phyloP scores from a whole-genome alignment of 768 basidiomycete species.

The Leucosporidium scottii region DNA sequence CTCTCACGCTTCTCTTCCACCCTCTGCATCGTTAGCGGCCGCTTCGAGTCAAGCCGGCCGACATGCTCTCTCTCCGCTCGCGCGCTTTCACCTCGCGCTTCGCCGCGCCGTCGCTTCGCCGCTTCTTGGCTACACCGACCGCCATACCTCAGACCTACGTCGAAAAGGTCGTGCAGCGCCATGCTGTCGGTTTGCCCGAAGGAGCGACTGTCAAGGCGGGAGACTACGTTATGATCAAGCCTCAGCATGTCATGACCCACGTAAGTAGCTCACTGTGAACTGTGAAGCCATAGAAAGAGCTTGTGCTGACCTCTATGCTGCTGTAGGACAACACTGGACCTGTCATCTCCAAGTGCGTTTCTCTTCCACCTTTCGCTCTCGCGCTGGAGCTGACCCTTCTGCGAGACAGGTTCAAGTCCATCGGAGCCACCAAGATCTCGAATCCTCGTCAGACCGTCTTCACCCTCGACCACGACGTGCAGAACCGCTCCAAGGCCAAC shows the following conservation, averaged over 20 bases:
- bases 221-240: conserved; percentile 99
- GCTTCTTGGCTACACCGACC: conserved; percentile 26
- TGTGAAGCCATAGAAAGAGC: background rate
- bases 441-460: conserved; percentile 83
- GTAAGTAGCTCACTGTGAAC: conserved; percentile 29
- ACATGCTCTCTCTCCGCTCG: conserved; percentile 10
- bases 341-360: conserved; percentile 84
- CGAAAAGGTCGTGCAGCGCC: conserved; percentile 96
- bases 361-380: conserved; percentile 4
- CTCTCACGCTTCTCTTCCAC: too few relatives aligned
- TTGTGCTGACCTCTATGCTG: background rate
- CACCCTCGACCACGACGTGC: conserved; percentile 96
- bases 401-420: conserved; percentile 81
- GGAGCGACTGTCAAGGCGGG: conserved; percentile 80
- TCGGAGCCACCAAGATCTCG: conserved; percentile 77
- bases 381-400: background rate
- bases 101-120: background rate
- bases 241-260: conserved; percentile 96
- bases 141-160: conserved; percentile 65
- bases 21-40: too few relatives aligned
- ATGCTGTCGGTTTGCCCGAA: conserved; percentile 78
- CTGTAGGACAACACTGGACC: conserved; percentile 85
- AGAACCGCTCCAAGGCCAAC: conserved; percentile 85
- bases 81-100: background rate
- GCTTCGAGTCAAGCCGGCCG: background rate